A percentile compares a stretch with the other conserved stretches of the same genome.
Evolutionary conservation across 345 rosid species (phyloP).

Genomic region (Populus nigra): DNA sequence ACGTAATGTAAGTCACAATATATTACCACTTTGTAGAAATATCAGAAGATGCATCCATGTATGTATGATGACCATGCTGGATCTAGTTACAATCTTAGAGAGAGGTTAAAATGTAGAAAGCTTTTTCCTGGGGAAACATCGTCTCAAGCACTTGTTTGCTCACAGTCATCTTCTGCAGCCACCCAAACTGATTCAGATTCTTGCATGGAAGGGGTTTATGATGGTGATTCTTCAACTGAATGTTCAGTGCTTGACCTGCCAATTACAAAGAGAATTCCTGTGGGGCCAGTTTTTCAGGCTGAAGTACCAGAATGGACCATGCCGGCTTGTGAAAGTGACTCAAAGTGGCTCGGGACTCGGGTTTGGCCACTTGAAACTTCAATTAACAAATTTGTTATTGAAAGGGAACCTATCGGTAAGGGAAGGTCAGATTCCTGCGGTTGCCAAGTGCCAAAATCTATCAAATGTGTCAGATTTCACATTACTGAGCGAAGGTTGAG

Average conservation of each 20-base stretch:
- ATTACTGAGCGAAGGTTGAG: constrained; percentile 43
- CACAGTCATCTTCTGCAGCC: constrained; percentile 27
- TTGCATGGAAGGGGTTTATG: constrained; percentile 5
- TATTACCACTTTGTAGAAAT: constrained; percentile 44
- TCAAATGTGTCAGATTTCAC: constrained; percentile 77
- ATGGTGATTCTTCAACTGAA: constrained; percentile 26
- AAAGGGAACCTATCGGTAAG: constrained; percentile 83
- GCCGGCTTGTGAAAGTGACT: constrained; percentile 49
- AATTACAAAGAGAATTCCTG: constrained; percentile 35
- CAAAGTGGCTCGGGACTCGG: constrained; percentile 73
- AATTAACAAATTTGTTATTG: constrained; percentile 43
- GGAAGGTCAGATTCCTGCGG: constrained; percentile 83
- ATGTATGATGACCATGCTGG: constrained; percentile 67
- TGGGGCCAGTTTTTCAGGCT: constrained; percentile 73
- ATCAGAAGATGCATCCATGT: constrained; percentile 74
- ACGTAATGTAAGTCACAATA: constrained; percentile 6
- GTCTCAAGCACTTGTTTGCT: constrained; percentile 23
- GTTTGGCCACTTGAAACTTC: constrained; percentile 63
- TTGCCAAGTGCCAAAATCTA: constrained; percentile 56
- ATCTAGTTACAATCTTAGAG: constrained; percentile 67
- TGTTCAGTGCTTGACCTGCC: constrained; percentile 36
- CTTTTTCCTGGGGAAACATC: constrained; percentile 13
- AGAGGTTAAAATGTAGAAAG: constrained; percentile 43
- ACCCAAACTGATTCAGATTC: constrained; percentile 26
- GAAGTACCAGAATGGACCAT: constrained; percentile 64